Base-by-base conservation (phyloP, 2,329 filamentous ascomycete genomes). In the Cercospora zeae-maydis region DNA sequence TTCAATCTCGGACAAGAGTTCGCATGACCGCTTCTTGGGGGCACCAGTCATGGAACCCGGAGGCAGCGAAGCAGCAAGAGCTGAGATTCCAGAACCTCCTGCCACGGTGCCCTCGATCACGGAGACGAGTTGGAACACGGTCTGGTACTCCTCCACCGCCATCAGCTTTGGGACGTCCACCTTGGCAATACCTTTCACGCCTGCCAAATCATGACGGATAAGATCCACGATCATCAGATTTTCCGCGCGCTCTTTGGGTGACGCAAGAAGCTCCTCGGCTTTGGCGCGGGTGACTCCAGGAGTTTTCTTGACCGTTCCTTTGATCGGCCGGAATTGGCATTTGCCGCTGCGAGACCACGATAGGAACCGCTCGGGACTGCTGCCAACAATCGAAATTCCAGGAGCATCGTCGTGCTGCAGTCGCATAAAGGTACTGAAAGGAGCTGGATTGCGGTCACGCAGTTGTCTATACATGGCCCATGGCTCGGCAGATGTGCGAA, bases 201-300 rank as follows among this genome's bases (percentile, higher is more conserved):
- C 86, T 75, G 96, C 90, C 11, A 98, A 81, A 75, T 98, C 93
- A 73, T 98, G 93, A 0, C 93, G 86, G n/a, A 97, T 95, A 0
- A 98, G 82, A 75, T 98, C 93, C 2, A 96, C 93, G 71, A 98
- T 97, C 95, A 98, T 98, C 24, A 98, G 83, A 73, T 98, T 98
- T 79, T 98, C 93, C 0, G 93, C 93, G 70, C 91, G 88, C 76
- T 98, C 95, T 75, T 98, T 98, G 21, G 90, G 88, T 0, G 91
- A 84, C 62, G 88, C 86, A 13, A 97, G 84, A 39, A 96, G 85
- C 30, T 80, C 78, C 64, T 88, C 86, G 0, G 93, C 93, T 71
- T 90, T 84, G 4, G 82, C 84, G n/a, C 89, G 81, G 0, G 89
- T 95, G 37, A 88, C 86, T 1, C 80, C 81, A 0, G 82, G 79